Conservation (phyloP, 306 rosid genomes). For the Trifolium repens region DNA sequence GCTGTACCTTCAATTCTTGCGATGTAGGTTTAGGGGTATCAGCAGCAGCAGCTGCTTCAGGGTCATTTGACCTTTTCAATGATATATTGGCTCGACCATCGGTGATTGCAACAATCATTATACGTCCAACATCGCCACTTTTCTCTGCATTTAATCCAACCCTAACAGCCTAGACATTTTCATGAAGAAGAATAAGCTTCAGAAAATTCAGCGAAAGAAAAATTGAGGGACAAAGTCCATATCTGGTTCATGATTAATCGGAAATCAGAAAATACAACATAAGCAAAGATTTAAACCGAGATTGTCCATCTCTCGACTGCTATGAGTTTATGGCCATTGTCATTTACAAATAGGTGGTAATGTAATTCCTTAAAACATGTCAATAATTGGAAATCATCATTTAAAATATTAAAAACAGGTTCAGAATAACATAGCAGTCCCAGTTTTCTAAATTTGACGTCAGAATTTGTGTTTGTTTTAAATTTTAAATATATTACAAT, state of each 20-base stretch:
- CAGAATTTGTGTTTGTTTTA: conserved; percentile 9
- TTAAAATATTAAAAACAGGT: conserved; percentile 26
- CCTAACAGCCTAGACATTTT: conserved; percentile 76
- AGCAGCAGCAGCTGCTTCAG: conserved; percentile 65
- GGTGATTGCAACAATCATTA: conserved; percentile 95
- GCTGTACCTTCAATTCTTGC: conserved; percentile 81
- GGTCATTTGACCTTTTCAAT: conserved; percentile 85
- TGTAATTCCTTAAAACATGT: conserved; percentile 19
- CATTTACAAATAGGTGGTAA: conserved; percentile 33
- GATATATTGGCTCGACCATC: conserved; percentile 99
- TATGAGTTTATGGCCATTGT: conserved; percentile 18
- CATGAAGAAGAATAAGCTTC: conserved; percentile 43
- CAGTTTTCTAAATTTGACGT: conserved; percentile 17
- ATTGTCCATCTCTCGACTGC: conserved; percentile 28
- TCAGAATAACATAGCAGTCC: neutral
- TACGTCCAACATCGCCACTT: conserved; percentile 95
- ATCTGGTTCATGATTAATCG: conserved; percentile 26
- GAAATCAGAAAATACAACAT: conserved; percentile 10
- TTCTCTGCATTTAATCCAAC: conserved; percentile 98
- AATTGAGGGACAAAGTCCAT: conserved; percentile 21
- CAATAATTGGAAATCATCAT: conserved; percentile 23
- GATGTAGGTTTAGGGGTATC: conserved; percentile 85
- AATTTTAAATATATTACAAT: neutral
- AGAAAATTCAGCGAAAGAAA: conserved; percentile 24
- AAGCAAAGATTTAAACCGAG: conserved; percentile 26